Base-by-base conservation (phyloP, 352 stramenopile genomes). In the Phytophthora idaei region DNA sequence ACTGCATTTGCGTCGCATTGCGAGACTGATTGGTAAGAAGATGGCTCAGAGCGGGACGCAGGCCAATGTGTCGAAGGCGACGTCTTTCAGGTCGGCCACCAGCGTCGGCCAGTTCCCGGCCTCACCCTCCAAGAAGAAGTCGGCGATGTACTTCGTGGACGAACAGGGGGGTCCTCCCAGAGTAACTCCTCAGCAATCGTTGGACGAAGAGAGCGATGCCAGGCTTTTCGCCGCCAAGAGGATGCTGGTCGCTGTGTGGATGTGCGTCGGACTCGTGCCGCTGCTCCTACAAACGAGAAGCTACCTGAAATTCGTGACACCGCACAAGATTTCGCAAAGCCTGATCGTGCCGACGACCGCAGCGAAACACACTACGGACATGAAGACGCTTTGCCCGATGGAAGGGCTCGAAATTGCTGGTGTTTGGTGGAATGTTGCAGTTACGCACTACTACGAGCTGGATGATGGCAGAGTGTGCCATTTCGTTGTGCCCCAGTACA, bases 271-370 rank as follows among this genome's bases (percentile, higher is more conserved):
- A 1, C 25, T 76, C 25, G 25, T 60, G 25, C 69, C 69, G 7
- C 25, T 73, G 44, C 48, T 73, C 2, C 37, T 76, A 4, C 69
- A 76, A 51, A n/a, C 39, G 27, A 54, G 64, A 42, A 76, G 69
- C 46, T 76, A 76, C 34, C 39, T 73, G n/a, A 68, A 76, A 46
- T 64, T 76, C 48, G 51, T 73, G 50, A 73, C 69, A 0, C 65
- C 65, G 4, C 65, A 73, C 60, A 73, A 73, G 17, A 64, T 73
- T 3, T 73, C 60, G 25, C 56, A 74, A 58, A 57, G 62, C 28
- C 31, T 77, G 39, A 27, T 74, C 21, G 60, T 74, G 6, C 60
- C 54, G 21, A 3, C 39, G 3, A 50, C 58, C 14, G 42, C 51
- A 11, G 11, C 39, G 12, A 50, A 69, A 15, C 31, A 53, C 36